These are phyloP conservation scores for Amanita fuliginea DNA, from an alignment of 768 basidiomycete species.

Conservation along the genomic window DNA sequence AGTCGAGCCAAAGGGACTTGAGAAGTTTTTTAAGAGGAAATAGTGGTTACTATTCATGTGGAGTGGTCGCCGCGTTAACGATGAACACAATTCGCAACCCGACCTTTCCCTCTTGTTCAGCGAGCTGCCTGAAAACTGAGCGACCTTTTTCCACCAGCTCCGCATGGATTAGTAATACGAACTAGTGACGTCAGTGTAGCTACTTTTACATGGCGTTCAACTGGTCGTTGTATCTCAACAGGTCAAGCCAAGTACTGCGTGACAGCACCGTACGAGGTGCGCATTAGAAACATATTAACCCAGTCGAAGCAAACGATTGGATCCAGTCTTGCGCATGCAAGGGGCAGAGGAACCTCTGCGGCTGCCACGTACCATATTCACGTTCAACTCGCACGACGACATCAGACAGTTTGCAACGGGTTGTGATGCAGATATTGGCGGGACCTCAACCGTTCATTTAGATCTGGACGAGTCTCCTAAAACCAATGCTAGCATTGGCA, in stretches of 20 bases:
- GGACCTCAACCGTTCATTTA: constrained; percentile 69
- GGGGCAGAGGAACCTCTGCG: constrained; percentile 58
- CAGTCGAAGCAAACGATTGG: neutral
- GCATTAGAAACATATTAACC: neutral
- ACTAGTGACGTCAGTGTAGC: neutral
- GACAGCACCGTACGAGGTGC: constrained; percentile 25
- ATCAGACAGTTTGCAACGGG: constrained; percentile 62
- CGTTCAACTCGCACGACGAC: constrained; percentile 49
- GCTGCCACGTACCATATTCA: constrained; percentile 52
- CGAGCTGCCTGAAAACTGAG: neutral
- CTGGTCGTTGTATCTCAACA: constrained; percentile 25
- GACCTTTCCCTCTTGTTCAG: neutral
- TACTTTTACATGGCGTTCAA: constrained; percentile 21
- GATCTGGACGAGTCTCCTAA: constrained; percentile 48
- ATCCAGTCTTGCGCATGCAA: constrained; percentile 61
- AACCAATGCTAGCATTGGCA: constrained; percentile 32
- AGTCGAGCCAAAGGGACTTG: constrained; percentile 24
- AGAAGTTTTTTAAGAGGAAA: constrained; percentile 27
- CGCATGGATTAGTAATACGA: no score
- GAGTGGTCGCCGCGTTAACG: neutral
- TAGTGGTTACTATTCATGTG: constrained; percentile 7
- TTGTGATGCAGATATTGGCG: constrained; percentile 84
- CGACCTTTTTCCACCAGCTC: no score
- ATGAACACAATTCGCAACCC: neutral
- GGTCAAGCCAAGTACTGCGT: constrained; percentile 25